phyloP scores from a whole-genome alignment of 345 rosid genomes.

The Arabidopsis suecica region DNA sequence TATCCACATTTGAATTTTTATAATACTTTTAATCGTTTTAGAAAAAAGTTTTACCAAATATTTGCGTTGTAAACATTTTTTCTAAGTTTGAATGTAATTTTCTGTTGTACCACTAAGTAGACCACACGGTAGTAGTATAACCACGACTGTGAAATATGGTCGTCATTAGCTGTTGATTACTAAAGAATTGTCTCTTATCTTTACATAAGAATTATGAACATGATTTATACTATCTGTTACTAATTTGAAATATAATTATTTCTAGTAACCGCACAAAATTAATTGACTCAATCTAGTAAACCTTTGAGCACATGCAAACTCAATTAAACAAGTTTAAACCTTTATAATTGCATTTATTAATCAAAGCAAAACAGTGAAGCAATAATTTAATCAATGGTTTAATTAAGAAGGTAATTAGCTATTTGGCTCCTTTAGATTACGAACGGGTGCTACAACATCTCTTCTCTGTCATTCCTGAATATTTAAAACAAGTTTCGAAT shows the following conservation, averaged over 20 bases:
- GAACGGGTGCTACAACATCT: constrained; percentile 25
- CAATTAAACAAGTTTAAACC: neutral
- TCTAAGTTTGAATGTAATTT: too few relatives aligned
- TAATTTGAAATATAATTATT: constrained; percentile 9
- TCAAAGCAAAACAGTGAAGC: neutral
- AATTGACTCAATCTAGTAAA: constrained; percentile 26
- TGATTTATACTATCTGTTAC: neutral
- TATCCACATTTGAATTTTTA: too few relatives aligned
- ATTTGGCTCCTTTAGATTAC: constrained; percentile 39
- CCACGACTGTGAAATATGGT: neutral
- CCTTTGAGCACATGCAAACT: constrained; percentile 32
- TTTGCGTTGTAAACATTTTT: too few relatives aligned
- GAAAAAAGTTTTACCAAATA: too few relatives aligned
- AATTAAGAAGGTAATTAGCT: constrained; percentile 26
- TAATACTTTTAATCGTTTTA: too few relatives aligned
- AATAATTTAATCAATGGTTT: neutral
- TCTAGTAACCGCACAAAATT: neutral
- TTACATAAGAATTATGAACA: neutral
- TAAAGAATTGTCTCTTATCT: neutral
- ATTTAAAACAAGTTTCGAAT: constrained; percentile 12
- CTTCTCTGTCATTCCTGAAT: constrained; percentile 29
- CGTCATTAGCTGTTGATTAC: too few relatives aligned
- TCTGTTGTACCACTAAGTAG: too few relatives aligned
- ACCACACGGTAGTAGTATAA: neutral
- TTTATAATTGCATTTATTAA: neutral